Conservation (phyloP, 1,284 basidiomycete genomes). For the Coriolopsis trogii region DNA sequence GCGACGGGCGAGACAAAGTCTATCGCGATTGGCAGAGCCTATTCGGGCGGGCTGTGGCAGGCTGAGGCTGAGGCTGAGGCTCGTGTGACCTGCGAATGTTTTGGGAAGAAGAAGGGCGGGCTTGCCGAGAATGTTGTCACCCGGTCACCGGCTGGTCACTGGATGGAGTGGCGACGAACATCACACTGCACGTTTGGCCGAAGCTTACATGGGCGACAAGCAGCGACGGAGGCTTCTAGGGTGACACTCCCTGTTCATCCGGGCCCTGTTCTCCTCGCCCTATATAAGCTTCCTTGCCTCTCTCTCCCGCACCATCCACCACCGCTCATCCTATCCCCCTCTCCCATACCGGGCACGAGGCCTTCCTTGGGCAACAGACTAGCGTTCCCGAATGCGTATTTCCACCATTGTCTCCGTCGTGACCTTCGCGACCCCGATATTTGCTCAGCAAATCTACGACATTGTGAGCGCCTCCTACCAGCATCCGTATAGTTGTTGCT, state of each 20-base stretch:
- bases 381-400: slow-evolving; percentile 11
- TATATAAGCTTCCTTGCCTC: neutral
- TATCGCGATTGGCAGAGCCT: too few relatives aligned
- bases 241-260: neutral
- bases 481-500: too few relatives aligned
- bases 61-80: too few relatives aligned
- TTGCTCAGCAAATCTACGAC: slow-evolving; percentile 25
- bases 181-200: neutral
- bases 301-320: neutral
- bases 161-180: neutral
- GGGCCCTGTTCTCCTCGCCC: neutral
- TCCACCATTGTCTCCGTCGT: slow-evolving; percentile 13
- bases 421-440: slow-evolving; percentile 10
- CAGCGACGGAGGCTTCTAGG: neutral
- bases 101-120: neutral
- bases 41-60: too few relatives aligned
- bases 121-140: too few relatives aligned
- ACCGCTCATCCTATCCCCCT: neutral
- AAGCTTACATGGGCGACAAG: neutral
- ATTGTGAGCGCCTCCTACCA: slow-evolving; percentile 17
- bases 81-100: neutral
- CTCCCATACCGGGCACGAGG: neutral
- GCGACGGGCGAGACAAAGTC: too few relatives aligned
- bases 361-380: too few relatives aligned
- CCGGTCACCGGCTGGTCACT: neutral